These are phyloP conservation scores for Penicillium fuscoglaucum DNA, from an alignment of 2,329 filamentous ascomycete species.

Conservation along the genomic window DNA sequence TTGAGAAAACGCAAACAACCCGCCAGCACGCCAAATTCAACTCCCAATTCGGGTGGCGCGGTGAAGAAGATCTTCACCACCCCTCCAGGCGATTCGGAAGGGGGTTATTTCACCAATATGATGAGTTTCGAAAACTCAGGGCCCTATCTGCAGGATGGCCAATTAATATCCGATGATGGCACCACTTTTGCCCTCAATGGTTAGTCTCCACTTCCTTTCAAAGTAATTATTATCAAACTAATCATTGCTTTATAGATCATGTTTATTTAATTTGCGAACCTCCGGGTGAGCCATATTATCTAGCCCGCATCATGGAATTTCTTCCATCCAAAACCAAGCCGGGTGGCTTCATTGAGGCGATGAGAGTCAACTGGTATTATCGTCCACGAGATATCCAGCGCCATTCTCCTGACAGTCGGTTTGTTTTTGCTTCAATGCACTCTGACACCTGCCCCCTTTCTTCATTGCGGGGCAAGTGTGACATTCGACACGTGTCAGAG, in stretches of 20 bases:
- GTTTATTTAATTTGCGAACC: conserved; percentile 97
- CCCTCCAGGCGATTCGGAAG: conserved; percentile 33
- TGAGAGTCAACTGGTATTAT: conserved; percentile 98
- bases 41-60: conserved; percentile 31
- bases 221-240: conserved; percentile 9
- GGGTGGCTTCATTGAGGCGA: conserved; percentile 72
- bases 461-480: conserved; percentile 88
- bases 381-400: conserved; percentile 93
- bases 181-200: conserved; percentile 81
- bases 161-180: conserved; percentile 86
- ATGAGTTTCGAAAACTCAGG: conserved; percentile 78
- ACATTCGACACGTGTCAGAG: conserved; percentile 83
- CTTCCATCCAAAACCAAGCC: conserved; percentile 76
- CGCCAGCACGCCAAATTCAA: conserved; percentile 37
- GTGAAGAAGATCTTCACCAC: conserved; percentile 41
- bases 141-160: conserved; percentile 69
- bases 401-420: conserved; percentile 83
- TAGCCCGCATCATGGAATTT: conserved; percentile 98
- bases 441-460: conserved; percentile 93
- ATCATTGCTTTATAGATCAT: conserved; percentile 61
- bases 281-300: conserved; percentile 95
- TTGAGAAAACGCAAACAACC: conserved; percentile 87
- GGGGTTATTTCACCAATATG: conserved; percentile 71
- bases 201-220: conserved; percentile 51
- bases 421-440: conserved; percentile 97